Percentiles rank a stretch among this genome's conserved stretches.
These are phyloP conservation scores for Miscanthus sacchariflorus DNA, from an alignment of 202 grass and related monocot genomes.

Conservation along the genomic window DNA sequence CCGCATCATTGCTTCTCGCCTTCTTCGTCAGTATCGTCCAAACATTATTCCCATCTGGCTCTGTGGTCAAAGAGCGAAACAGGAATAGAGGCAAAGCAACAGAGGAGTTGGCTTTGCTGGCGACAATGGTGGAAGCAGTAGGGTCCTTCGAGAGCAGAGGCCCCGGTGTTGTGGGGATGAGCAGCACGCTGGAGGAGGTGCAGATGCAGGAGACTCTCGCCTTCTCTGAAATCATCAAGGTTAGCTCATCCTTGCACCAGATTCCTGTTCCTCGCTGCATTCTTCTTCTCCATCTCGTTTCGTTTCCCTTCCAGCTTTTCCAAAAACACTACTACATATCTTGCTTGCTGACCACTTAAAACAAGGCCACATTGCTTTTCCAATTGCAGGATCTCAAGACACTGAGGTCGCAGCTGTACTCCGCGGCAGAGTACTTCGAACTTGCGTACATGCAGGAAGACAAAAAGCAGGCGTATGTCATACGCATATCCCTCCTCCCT, in stretches of 20 bases:
- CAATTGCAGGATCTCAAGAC: constrained; percentile 82
- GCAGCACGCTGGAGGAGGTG: constrained; percentile 63
- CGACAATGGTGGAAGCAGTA: constrained; percentile 47
- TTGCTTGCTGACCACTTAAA: neutral
- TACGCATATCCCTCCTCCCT: neutral
- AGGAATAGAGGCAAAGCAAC: neutral
- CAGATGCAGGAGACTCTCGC: constrained; percentile 67
- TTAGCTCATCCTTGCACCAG: constrained; percentile 6
- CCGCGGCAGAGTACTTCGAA: constrained; percentile 94
- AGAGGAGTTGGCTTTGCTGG: neutral
- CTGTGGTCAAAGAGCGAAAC: neutral
- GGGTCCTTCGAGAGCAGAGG: constrained; percentile 37
- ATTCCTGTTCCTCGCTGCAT: neutral
- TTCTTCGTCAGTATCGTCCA: neutral
- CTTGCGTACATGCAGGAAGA: constrained; percentile 71
- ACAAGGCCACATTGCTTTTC: neutral
- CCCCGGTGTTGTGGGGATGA: constrained; percentile 19
- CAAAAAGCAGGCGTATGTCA: constrained; percentile 64
- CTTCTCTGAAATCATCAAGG: constrained; percentile 89
- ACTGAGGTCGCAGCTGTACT: constrained; percentile 84
- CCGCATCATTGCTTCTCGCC: constrained; percentile 8
- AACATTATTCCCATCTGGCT: neutral
- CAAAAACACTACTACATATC: neutral
- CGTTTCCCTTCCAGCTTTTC: constrained; percentile 6
- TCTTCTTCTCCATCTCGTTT: neutral